Evolutionary conservation across 164 flowering plant genomes (phyloP), one percentile per base, ranked within the genome.

Genomic region (Nelumbo lutea): DNA sequence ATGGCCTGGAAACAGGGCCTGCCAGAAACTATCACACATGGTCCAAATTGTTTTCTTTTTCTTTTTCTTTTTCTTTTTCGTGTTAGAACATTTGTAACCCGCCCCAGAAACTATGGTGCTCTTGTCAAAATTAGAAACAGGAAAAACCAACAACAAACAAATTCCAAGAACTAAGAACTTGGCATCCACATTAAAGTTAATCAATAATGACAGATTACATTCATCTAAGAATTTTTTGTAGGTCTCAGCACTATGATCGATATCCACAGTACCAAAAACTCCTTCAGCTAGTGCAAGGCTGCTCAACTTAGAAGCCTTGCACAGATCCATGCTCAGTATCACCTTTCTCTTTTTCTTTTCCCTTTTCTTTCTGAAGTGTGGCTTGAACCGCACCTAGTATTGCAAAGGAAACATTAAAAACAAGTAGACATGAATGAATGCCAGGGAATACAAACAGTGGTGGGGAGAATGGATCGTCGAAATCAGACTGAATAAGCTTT

Each of bases 131-230:
- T 27, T 27, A 61, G 45, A 45, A 62, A 64, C 56, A 40, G 27
- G 45, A 27, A 50, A 14, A 39, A 39, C 50, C 57, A 43, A 14
- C 15, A 42, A 46, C 8, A 4, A 59, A 59, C 10, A 9, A 51
- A 46, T 46, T 4, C 43, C 7, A 1, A 46, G 62, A 9, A 10
- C 39, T n/a, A 10, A 57, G 55, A 9, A 44, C 15, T 67, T 45
- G 57, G 47, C 42, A 50, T 42, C 42, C 38, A 41, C 53, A 48
- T 56, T n/a, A 57, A 10, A 68, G 40, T 68, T 44, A 68, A 51
- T 59, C 63, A 27, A 46, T 5, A n/a, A 46, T 59, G 15, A 55
- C 68, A 56, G 59, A 59, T 59, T 74, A 58, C 73, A 70, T 41
- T 44, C 52, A 69, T 61, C 50, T 38, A 67, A 58, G 43, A 61